phyloP scores from a whole-genome alignment of 495 filamentous ascomycete species.

The Aspergillus kassunensis region DNA sequence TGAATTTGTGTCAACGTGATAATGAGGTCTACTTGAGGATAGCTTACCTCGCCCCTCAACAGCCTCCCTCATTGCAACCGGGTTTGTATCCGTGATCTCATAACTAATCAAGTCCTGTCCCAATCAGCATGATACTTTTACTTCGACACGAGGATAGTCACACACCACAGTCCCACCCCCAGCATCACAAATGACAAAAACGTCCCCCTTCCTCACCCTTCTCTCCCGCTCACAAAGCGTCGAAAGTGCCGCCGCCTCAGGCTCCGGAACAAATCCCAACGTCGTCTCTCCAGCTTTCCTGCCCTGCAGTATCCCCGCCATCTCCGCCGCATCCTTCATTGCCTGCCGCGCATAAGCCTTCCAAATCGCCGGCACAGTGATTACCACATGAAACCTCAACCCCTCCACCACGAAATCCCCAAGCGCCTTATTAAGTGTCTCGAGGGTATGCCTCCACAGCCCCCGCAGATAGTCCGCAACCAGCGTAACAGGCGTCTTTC shows the following conservation, averaged over 20 bases:
- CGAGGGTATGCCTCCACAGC: constrained; percentile 5
- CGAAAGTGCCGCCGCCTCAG: constrained; percentile 7
- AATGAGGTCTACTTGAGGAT: no score
- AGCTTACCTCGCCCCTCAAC: constrained; percentile 9
- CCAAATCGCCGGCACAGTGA: constrained; percentile 10
- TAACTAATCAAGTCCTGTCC: constrained; percentile 11
- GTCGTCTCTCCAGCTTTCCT: constrained; percentile 5
- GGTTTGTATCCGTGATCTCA: neutral
- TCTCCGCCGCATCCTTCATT: constrained; percentile 5
- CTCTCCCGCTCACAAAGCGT: constrained; percentile 7
- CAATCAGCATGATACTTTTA: neutral
- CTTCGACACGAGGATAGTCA: no score
- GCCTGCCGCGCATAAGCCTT: constrained; percentile 7
- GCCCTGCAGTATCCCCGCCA: neutral
- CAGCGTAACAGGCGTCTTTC: neutral
- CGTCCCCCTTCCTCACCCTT: neutral
- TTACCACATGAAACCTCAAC: constrained; percentile 6
- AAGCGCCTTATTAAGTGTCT: neutral
- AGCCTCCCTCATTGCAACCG: constrained; percentile 4
- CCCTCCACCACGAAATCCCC: constrained; percentile 7
- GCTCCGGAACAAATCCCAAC: constrained; percentile 6
- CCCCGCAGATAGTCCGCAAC: constrained; percentile 3
- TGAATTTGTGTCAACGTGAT: no score
- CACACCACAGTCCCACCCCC: constrained; percentile 8
- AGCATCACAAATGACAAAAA: constrained; percentile 10